Conservation (phyloP, 495 filamentous ascomycete genomes). For the Hypoxylon crocopeplum region DNA sequence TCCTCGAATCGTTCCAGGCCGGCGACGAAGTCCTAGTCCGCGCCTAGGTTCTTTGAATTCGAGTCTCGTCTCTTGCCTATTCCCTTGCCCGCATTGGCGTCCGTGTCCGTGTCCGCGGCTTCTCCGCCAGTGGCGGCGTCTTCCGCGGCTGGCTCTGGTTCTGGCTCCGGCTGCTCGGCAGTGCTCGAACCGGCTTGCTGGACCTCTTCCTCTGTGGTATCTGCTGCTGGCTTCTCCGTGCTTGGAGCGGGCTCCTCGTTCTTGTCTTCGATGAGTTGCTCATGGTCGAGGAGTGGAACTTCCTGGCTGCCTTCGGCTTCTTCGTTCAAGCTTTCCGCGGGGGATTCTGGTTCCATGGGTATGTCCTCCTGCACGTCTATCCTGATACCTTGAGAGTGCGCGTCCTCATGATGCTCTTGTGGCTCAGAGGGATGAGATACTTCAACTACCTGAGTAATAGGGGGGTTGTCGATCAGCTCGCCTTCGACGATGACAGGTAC, state of each 20-base stretch:
- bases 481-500: slow-evolving; percentile 56
- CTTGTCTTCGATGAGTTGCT: slow-evolving; percentile 38
- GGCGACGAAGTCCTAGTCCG: slow-evolving; percentile 38
- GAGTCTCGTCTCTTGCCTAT: slow-evolving; percentile 13
- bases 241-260: slow-evolving; percentile 34
- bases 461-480: slow-evolving; percentile 30
- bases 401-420: slow-evolving; percentile 1
- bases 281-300: slow-evolving; percentile 17
- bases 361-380: slow-evolving; percentile 30
- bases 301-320: slow-evolving; percentile 28
- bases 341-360: slow-evolving; percentile 32
- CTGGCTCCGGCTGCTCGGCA: slow-evolving; percentile 4
- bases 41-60: slow-evolving; percentile 12
- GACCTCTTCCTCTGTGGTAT: slow-evolving; percentile 16
- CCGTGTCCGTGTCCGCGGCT: neutral
- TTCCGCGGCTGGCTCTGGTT: slow-evolving; percentile 28
- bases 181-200: neutral
- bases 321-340: slow-evolving; percentile 26
- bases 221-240: slow-evolving; percentile 27
- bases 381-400: slow-evolving; percentile 11
- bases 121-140: slow-evolving; percentile 13
- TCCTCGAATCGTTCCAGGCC: slow-evolving; percentile 28
- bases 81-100: too few species aligned
- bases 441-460: slow-evolving; percentile 9
- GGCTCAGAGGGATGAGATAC: slow-evolving; percentile 3